These are phyloP conservation scores for Corynespora cassiicola DNA, from an alignment of 2,329 filamentous ascomycete species.

Conservation along the genomic window DNA sequence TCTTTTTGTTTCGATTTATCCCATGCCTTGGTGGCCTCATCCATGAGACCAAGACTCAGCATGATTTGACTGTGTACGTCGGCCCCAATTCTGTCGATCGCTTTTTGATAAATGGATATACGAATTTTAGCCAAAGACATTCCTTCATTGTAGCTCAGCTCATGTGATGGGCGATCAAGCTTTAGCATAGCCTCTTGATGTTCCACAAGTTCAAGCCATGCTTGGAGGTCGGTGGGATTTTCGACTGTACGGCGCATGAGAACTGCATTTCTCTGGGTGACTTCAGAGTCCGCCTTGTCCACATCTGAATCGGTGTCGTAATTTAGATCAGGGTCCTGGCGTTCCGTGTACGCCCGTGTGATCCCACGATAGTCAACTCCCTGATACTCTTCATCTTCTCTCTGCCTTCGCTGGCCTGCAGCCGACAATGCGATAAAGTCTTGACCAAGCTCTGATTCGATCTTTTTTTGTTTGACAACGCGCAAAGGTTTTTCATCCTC, in stretches of 20 bases:
- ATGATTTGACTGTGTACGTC: conserved; percentile 58
- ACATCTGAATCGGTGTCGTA: conserved; percentile 32
- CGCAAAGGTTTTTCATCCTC: conserved; percentile 33
- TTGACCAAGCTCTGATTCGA: conserved; percentile 9
- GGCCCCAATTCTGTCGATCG: conserved; percentile 64
- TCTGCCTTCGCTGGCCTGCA: conserved; percentile 27
- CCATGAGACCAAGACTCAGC: conserved; percentile 73
- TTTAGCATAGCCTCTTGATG: conserved; percentile 76
- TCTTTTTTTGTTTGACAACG: conserved; percentile 23
- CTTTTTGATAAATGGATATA: conserved; percentile 79
- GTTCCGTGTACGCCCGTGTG: conserved; percentile 24
- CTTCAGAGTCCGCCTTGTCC: conserved; percentile 26
- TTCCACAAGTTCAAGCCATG: conserved; percentile 80
- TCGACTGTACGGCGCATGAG: conserved; percentile 70
- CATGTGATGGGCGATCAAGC: conserved; percentile 51
- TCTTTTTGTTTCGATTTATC: conserved; percentile 64
- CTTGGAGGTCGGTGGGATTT: conserved; percentile 69
- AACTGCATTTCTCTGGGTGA: conserved; percentile 62
- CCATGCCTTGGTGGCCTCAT: conserved; percentile 79
- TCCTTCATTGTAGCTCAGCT: conserved; percentile 65
- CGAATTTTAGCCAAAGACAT: conserved; percentile 79
- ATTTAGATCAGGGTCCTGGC: conserved; percentile 45
- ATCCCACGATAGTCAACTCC: conserved; percentile 47
- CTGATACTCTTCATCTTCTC: conserved; percentile 12
- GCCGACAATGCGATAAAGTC: conserved; percentile 40